Percentiles rank a stretch among this genome's conserved stretches.
phyloP scores from a whole-genome alignment of 2,329 filamentous ascomycete species.

The Xylaria sp. region DNA sequence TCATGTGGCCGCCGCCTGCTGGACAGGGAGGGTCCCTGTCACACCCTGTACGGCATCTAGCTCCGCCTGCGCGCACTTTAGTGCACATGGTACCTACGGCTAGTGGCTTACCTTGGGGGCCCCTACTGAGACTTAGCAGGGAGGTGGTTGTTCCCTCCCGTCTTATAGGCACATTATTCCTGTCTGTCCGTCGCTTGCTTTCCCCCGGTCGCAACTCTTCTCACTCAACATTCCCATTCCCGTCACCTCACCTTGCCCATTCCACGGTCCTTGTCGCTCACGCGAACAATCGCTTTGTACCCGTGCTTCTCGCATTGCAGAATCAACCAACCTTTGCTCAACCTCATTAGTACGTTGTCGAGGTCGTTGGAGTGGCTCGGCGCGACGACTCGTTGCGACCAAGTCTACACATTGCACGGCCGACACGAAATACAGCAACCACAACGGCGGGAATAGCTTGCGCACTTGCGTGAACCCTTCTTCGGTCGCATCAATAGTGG shows the following conservation, averaged over 20 bases:
- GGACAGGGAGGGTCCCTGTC: slow-evolving; percentile 32
- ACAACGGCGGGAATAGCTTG: not conserved
- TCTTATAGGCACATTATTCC: slow-evolving; percentile 49
- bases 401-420: slow-evolving; percentile 14
- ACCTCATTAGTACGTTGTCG: not conserved
- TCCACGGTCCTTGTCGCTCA: slow-evolving; percentile 32
- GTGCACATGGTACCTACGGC: not conserved
- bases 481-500: slow-evolving; percentile 32
- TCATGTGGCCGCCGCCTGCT: slow-evolving; percentile 43
- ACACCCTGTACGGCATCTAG: slow-evolving; percentile 7
- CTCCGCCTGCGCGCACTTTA: slow-evolving; percentile 34
- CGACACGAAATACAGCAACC: not conserved
- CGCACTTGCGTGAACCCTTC: slow-evolving; percentile 10
- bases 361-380: not conserved
- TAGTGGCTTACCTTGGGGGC: too few relatives aligned
- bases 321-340: not conserved
- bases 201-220: slow-evolving; percentile 40
- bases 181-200: slow-evolving; percentile 40
- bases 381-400: not conserved
- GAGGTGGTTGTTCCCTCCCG: slow-evolving; percentile 22
- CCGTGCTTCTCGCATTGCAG: not conserved
- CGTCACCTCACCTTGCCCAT: slow-evolving; percentile 22
- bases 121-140: not conserved
- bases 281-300: slow-evolving; percentile 11
- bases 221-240: slow-evolving; percentile 43